Evolutionary conservation across 352 stramenopile genomes (phyloP).

Genomic region (Pythium aristosporum): DNA sequence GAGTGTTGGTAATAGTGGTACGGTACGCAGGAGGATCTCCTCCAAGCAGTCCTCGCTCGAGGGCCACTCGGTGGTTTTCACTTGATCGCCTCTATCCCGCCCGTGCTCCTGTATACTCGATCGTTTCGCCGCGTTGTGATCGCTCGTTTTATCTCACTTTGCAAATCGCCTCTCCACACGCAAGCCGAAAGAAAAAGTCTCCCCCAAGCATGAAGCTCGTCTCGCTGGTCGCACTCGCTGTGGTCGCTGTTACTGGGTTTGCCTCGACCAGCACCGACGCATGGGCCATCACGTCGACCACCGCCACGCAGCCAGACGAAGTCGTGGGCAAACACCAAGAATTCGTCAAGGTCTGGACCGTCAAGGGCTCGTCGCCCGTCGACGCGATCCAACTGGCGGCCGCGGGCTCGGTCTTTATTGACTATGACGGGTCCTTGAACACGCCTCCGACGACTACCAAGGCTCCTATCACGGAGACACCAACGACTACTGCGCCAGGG

Average conservation of each 20-base stretch:
- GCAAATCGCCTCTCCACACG: conserved; percentile 7
- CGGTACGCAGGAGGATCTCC: no score
- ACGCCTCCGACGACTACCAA: no score
- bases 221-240: conserved; percentile 3
- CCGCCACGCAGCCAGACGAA: conserved; percentile 8
- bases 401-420: conserved; percentile 22
- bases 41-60: no score
- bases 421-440: conserved; percentile 15
- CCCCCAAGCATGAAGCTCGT: conserved; percentile 22
- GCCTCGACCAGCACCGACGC: conserved; percentile 1
- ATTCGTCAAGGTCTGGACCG: conserved; percentile 23
- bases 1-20: no score
- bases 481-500: neutral
- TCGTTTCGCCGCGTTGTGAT: neutral
- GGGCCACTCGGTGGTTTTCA: no score
- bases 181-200: neutral
- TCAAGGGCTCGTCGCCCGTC: conserved; percentile 12
- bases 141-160: conserved; percentile 10
- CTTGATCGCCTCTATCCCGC: no score
- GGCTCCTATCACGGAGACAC: neutral
- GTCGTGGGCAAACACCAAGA: conserved; percentile 17
- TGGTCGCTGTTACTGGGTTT: neutral
- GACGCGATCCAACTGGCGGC: conserved; percentile 8
- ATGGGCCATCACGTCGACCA: conserved; percentile 23
- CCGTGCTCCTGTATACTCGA: no score